A percentile compares a stretch with the other conserved stretches of the same genome.
Conservation (phyloP, 208 protist genomes). For the Porcisia deanei region DNA sequence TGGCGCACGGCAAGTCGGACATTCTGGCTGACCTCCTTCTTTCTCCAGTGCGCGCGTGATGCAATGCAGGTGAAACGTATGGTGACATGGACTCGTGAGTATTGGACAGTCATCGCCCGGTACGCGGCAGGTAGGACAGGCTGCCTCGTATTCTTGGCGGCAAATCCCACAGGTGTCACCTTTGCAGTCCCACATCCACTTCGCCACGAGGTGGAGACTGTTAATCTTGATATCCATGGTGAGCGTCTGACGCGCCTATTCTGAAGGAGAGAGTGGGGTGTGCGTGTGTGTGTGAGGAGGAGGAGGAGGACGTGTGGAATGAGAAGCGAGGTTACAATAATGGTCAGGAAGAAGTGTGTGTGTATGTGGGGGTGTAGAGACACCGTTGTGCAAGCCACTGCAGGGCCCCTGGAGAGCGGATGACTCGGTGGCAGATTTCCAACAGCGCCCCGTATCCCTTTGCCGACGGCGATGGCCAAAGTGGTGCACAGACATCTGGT, state of each 20-base stretch:
- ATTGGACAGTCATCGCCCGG: slow-evolving; percentile 96
- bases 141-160: slow-evolving; percentile 78
- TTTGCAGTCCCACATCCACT: slow-evolving; percentile 87
- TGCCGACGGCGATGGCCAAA: not conserved
- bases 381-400: not conserved
- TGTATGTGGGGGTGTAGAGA: not conserved
- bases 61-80: slow-evolving; percentile 99
- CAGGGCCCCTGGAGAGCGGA: too few species aligned
- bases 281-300: not conserved
- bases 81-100: slow-evolving; percentile 97
- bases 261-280: too few species aligned
- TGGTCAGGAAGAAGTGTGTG: not conserved
- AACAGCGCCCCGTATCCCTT: not conserved
- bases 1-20: slow-evolving; percentile 80
- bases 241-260: not conserved
- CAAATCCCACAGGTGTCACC: slow-evolving; percentile 93
- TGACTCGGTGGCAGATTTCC: not conserved
- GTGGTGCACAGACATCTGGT: not conserved
- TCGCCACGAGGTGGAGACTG: slow-evolving; percentile 74
- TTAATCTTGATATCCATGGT: slow-evolving; percentile 85
- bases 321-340: not conserved
- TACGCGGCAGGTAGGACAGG: slow-evolving; percentile 80
- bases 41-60: slow-evolving; percentile 94
- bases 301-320: not conserved
- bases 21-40: slow-evolving; percentile 57